Evolutionary conservation across 129 eudicot genomes (phyloP).

Genomic region (Calendula officinalis): DNA sequence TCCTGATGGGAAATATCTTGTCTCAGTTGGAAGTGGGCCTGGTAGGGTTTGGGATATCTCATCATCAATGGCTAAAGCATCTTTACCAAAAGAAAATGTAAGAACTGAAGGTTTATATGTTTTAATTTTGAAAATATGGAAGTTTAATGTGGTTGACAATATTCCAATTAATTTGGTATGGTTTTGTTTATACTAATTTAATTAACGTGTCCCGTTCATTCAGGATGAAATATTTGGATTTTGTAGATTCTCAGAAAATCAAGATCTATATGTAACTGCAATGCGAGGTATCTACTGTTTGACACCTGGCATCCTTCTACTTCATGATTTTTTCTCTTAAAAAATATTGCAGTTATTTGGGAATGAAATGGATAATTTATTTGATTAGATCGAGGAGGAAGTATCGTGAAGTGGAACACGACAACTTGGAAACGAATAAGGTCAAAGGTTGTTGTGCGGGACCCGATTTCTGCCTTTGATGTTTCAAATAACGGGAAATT

Average conservation of each 20-base stretch:
- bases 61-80: slow-evolving; percentile 49
- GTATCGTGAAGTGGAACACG: slow-evolving; percentile 66
- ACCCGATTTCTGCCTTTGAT: slow-evolving; percentile 68
- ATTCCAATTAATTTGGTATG: neutral
- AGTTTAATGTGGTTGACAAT: slow-evolving; percentile 4
- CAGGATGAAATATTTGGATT: slow-evolving; percentile 81
- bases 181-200: slow-evolving; percentile 15
- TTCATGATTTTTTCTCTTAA: too few species aligned
- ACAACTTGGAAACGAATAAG: slow-evolving; percentile 71
- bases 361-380: too few species aligned
- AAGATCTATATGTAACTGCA: slow-evolving; percentile 57
- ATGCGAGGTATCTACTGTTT: slow-evolving; percentile 49
- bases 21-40: slow-evolving; percentile 86
- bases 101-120: slow-evolving; percentile 1
- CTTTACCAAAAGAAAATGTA: slow-evolving; percentile 71
- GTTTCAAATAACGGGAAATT: slow-evolving; percentile 71
- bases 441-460: slow-evolving; percentile 50
- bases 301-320: neutral
- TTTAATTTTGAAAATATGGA: neutral
- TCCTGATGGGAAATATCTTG: slow-evolving; percentile 79
- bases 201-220: slow-evolving; percentile 17
- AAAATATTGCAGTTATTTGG: too few species aligned
- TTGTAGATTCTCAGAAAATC: slow-evolving; percentile 66
- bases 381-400: slow-evolving; percentile 63
- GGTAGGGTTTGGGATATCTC: slow-evolving; percentile 81